phyloP scores from a whole-genome alignment of 2,329 filamentous ascomycete genomes.

The Fusarium sambucinum region DNA sequence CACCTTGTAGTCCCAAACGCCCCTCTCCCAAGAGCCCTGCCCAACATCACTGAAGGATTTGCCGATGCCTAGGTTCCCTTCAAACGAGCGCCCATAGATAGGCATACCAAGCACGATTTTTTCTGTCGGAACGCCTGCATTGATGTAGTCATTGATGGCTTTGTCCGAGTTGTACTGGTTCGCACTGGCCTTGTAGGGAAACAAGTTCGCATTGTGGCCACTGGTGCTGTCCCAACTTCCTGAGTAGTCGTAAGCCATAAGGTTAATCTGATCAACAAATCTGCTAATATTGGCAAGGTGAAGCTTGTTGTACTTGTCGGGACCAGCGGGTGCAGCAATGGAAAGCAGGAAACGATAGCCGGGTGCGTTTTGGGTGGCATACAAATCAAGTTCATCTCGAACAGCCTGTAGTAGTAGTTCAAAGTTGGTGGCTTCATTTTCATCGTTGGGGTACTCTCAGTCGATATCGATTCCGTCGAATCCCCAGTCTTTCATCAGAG shows the following conservation, averaged over 20 bases:
- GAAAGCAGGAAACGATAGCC: slow-evolving; percentile 30
- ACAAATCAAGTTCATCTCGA: slow-evolving; percentile 25
- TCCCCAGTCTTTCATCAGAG: slow-evolving; percentile 36
- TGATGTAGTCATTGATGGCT: slow-evolving; percentile 24
- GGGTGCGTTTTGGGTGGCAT: slow-evolving; percentile 14
- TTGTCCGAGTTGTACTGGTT: slow-evolving; percentile 25
- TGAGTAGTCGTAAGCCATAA: slow-evolving; percentile 39
- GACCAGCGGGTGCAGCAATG: slow-evolving; percentile 29
- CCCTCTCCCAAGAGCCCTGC: slow-evolving; percentile 28
- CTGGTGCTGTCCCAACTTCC: slow-evolving; percentile 48
- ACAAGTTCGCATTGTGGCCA: slow-evolving; percentile 36
- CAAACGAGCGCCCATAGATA: slow-evolving; percentile 36
- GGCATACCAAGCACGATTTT: slow-evolving; percentile 39
- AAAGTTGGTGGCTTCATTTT: slow-evolving; percentile 27
- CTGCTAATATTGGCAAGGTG: slow-evolving; percentile 20
- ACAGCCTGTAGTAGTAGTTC: slow-evolving; percentile 32
- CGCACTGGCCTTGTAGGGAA: slow-evolving; percentile 55
- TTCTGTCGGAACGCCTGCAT: slow-evolving; percentile 18
- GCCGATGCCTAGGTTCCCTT: slow-evolving; percentile 29
- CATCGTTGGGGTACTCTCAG: slow-evolving; percentile 33
- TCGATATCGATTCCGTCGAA: slow-evolving; percentile 39
- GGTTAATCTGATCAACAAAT: slow-evolving; percentile 31
- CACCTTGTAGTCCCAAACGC: slow-evolving; percentile 38
- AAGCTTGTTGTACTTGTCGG: slow-evolving; percentile 25
- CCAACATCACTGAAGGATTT: slow-evolving; percentile 30